phyloP scores from a whole-genome alignment of 1,284 basidiomycete genomes.

The Apiotrichum sp. region DNA sequence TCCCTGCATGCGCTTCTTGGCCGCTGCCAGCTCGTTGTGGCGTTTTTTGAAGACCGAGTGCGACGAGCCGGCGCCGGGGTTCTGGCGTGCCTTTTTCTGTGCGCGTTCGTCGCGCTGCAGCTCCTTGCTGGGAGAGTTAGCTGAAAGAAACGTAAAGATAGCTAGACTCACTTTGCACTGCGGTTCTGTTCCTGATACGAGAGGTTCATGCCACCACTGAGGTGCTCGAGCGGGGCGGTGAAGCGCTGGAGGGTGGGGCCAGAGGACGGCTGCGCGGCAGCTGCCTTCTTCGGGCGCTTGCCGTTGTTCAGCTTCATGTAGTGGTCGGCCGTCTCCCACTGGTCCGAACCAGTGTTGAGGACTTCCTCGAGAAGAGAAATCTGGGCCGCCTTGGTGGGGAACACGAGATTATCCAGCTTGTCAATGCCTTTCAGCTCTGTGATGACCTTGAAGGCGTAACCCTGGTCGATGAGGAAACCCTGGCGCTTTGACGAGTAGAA shows the following conservation, averaged over 20 bases:
- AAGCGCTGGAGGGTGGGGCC: constrained; percentile 61
- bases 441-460: constrained; percentile 67
- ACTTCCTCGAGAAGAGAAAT: constrained; percentile 91
- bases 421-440: constrained; percentile 93
- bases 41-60: constrained; percentile 37
- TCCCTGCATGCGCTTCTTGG: constrained; percentile 19
- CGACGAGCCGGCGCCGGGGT: constrained; percentile 17
- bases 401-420: constrained; percentile 80
- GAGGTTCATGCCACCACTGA: constrained; percentile 84
- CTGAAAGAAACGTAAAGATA: not conserved
- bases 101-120: constrained; percentile 69
- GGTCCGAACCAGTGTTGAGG: constrained; percentile 82
- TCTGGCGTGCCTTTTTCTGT: constrained; percentile 44
- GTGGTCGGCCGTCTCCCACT: constrained; percentile 68
- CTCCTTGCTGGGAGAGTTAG: constrained; percentile 34
- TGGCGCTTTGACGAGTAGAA: constrained; percentile 99
- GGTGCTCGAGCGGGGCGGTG: constrained; percentile 72
- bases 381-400: constrained; percentile 83
- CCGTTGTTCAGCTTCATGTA: constrained; percentile 65
- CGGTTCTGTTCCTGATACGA: constrained; percentile 87
- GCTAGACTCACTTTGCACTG: constrained; percentile 59
- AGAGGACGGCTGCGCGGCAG: constrained; percentile 47
- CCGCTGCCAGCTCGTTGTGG: constrained; percentile 25
- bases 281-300: constrained; percentile 61
- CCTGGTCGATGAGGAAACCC: constrained; percentile 88